Percentiles rank a stretch among this genome's conserved stretches.
These are phyloP conservation scores for Globisporangium camurandrum DNA, from an alignment of 352 stramenopile genomes.

Conservation along the genomic window DNA sequence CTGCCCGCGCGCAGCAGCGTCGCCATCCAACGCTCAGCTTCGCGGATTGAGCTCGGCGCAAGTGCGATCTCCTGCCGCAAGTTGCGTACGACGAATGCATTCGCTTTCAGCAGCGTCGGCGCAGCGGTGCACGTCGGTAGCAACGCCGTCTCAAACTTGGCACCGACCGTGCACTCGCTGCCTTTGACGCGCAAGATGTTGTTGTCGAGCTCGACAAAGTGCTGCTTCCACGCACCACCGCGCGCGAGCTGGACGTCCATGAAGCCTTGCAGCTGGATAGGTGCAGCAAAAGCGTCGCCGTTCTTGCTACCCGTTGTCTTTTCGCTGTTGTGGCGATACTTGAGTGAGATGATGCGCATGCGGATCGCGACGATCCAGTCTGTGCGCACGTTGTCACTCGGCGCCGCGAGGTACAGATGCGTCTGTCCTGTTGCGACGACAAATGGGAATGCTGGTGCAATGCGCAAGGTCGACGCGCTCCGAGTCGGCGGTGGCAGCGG, in stretches of 20 bases:
- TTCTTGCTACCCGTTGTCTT: constrained; percentile 10
- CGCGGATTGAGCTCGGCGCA: constrained; percentile 24
- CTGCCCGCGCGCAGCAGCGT: constrained; percentile 23
- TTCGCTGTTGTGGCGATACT: constrained; percentile 40
- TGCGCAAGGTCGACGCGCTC: constrained; percentile 1
- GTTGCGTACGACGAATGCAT: constrained; percentile 47
- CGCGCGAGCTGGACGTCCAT: constrained; percentile 49
- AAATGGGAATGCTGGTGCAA: constrained; percentile 31
- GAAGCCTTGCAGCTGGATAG: constrained; percentile 37
- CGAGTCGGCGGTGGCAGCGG: too few relatives aligned
- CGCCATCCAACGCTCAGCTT: constrained; percentile 42
- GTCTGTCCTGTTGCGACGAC: constrained; percentile 48
- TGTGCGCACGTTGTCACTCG: constrained; percentile 35
- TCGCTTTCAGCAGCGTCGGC: constrained; percentile 36
- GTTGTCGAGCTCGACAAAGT: constrained; percentile 59
- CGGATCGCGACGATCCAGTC: constrained; percentile 61
- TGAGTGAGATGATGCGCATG: constrained; percentile 55
- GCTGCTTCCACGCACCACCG: constrained; percentile 39
- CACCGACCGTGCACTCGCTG: constrained; percentile 43
- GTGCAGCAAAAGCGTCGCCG: neutral
- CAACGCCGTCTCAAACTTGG: constrained; percentile 42
- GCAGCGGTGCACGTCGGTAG: constrained; percentile 39
- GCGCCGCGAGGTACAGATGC: constrained; percentile 37
- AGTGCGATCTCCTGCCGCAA: constrained; percentile 39
- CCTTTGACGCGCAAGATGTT: constrained; percentile 59